Conservation (phyloP, 306 rosid species). For the Potentilla sterilis region DNA sequence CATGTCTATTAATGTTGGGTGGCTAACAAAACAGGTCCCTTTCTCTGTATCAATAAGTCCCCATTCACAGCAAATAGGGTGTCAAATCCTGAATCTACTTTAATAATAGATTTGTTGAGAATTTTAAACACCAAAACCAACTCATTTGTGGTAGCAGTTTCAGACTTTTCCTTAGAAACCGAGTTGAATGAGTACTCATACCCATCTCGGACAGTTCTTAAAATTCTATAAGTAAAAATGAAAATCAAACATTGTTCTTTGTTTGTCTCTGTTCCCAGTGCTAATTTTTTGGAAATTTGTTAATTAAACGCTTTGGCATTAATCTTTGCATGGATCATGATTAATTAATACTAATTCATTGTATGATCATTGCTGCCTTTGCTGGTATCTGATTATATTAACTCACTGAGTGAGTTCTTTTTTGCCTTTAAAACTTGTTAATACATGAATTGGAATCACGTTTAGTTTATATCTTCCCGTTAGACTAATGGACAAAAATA, state of each 20-base stretch:
- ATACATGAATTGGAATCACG: background rate
- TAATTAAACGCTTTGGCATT: background rate
- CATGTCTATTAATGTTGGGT: slow-evolving; percentile 24
- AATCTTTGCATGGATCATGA: background rate
- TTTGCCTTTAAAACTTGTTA: background rate
- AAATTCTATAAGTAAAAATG: no score
- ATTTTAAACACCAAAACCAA: slow-evolving; percentile 3
- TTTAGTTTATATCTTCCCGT: background rate
- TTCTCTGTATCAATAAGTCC: slow-evolving; percentile 8
- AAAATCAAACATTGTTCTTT: no score
- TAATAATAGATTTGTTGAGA: slow-evolving; percentile 8
- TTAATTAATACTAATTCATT: background rate
- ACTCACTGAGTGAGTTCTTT: background rate
- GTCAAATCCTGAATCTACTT: slow-evolving; percentile 6
- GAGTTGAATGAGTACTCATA: slow-evolving; percentile 7
- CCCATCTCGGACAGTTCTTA: background rate
- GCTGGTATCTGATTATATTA: background rate
- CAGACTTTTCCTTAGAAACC: background rate
- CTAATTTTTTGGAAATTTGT: background rate
- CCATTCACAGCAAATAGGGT: slow-evolving; percentile 2
- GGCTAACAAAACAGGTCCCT: slow-evolving; percentile 19
- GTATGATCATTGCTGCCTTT: background rate
- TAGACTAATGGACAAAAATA: background rate
- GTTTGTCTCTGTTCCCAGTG: background rate
- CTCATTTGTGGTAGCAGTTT: slow-evolving; percentile 16